A percentile compares a stretch with the other conserved stretches of the same genome.
phyloP scores from a whole-genome alignment of 306 rosid species.

The Prunus armeniaca region DNA sequence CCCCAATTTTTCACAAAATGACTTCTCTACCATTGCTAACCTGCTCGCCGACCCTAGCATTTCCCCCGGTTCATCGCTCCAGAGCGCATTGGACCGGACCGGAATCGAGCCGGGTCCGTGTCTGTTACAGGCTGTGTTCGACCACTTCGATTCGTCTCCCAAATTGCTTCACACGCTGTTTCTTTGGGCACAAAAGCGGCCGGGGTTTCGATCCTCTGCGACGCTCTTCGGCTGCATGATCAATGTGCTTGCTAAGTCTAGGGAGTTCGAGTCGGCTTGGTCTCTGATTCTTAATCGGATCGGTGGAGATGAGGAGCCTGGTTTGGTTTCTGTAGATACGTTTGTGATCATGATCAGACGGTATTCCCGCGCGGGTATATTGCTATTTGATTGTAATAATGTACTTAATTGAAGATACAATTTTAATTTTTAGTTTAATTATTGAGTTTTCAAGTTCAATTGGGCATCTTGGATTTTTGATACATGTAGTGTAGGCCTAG shows the following conservation, averaged over 20 bases:
- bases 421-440: background rate
- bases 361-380: constrained; percentile 72
- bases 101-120: constrained; percentile 48
- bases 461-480: too few relatives aligned
- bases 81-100: constrained; percentile 45
- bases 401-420: background rate
- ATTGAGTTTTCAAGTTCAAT: background rate
- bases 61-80: constrained; percentile 52
- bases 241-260: constrained; percentile 54
- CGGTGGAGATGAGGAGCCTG: constrained; percentile 23
- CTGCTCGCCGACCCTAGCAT: constrained; percentile 47
- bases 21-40: constrained; percentile 45
- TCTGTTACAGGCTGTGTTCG: constrained; percentile 43
- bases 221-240: constrained; percentile 50
- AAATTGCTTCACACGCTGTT: constrained; percentile 62
- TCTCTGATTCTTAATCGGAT: constrained; percentile 42
- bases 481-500: background rate
- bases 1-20: constrained; percentile 21
- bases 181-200: constrained; percentile 63
- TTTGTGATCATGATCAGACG: constrained; percentile 81
- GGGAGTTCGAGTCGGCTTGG: constrained; percentile 77
- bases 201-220: constrained; percentile 43
- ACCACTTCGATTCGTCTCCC: constrained; percentile 64
- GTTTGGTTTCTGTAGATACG: constrained; percentile 49
- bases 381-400: background rate